phyloP scores from a whole-genome alignment of 2,329 filamentous ascomycete genomes.

The Exophiala mesophila region DNA sequence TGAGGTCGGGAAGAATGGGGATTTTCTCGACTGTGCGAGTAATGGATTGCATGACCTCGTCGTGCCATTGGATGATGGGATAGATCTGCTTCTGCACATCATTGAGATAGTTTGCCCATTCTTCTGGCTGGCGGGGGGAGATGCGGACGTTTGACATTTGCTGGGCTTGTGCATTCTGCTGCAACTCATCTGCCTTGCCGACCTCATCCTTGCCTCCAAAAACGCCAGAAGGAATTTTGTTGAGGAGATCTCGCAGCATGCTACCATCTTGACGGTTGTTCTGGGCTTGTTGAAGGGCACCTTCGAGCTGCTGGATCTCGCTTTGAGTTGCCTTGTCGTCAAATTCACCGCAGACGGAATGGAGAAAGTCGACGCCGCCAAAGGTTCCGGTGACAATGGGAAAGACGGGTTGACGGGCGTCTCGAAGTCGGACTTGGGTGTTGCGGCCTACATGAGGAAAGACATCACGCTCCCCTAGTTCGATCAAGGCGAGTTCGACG shows the following conservation, averaged over 20 bases:
- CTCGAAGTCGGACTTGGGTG: constrained; percentile 66
- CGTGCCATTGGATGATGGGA: constrained; percentile 86
- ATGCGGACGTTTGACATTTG: constrained; percentile 71
- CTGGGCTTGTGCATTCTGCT: constrained; percentile 67
- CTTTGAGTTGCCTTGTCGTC: constrained; percentile 88
- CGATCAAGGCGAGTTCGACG: constrained; percentile 78
- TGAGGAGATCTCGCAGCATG: constrained; percentile 71
- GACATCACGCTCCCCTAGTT: constrained; percentile 72
- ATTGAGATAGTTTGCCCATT: constrained; percentile 72
- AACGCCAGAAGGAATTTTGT: constrained; percentile 74
- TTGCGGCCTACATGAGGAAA: constrained; percentile 82
- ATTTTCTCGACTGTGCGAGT: constrained; percentile 76
- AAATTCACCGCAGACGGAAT: constrained; percentile 74
- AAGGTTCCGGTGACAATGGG: constrained; percentile 88
- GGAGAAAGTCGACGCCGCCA: constrained; percentile 88
- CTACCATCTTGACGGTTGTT: constrained; percentile 56
- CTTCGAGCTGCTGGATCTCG: constrained; percentile 82
- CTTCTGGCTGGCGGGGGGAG: constrained; percentile 74
- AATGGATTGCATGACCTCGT: constrained; percentile 77
- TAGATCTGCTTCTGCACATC: constrained; percentile 74
- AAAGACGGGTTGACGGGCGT: constrained; percentile 63
- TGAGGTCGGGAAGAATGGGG: constrained; percentile 74
- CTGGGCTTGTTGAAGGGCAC: constrained; percentile 62
- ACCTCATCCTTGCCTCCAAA: constrained; percentile 72
- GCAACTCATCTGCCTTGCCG: constrained; percentile 71